Evolutionary conservation across 257 asterid genomes (phyloP).

Genomic region (Gentiana dahurica): DNA sequence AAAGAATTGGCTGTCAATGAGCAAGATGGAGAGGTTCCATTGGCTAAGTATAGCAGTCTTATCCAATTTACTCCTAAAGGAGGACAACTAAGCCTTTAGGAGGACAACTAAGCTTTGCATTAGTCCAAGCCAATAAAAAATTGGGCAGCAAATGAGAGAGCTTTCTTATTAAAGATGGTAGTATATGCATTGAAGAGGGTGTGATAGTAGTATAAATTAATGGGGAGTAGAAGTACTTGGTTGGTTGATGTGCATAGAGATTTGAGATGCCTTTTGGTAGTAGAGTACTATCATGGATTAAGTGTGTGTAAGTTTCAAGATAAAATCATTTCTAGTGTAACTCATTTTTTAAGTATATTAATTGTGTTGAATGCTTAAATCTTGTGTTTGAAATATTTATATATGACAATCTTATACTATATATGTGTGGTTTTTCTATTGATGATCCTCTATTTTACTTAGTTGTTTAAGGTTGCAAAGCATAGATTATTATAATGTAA

Average conservation of each 20-base stretch:
- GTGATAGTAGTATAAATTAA: constrained; percentile 4
- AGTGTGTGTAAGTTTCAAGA: too few species aligned
- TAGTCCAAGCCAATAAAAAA: not conserved
- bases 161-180: constrained; percentile 4
- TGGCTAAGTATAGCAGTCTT: constrained; percentile 15
- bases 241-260: constrained; percentile 30
- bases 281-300: too few species aligned
- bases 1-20: constrained; percentile 11
- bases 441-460: too few species aligned
- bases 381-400: too few species aligned
- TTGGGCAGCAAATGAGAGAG: constrained; percentile 4
- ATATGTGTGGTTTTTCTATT: too few species aligned
- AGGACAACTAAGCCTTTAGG: not conserved
- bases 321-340: not conserved
- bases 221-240: constrained; percentile 25
- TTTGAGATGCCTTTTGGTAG: constrained; percentile 18
- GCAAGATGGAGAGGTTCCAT: constrained; percentile 10
- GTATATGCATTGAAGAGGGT: constrained; percentile 21
- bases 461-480: too few species aligned
- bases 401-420: too few species aligned
- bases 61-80: constrained; percentile 20
- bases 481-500: too few species aligned
- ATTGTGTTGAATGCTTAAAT: not conserved
- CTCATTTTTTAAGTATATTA: not conserved
- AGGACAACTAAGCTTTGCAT: constrained; percentile 29